Evolutionary conservation across 441 rosid genomes (phyloP).

Genomic region (Aleurites moluccanus): DNA sequence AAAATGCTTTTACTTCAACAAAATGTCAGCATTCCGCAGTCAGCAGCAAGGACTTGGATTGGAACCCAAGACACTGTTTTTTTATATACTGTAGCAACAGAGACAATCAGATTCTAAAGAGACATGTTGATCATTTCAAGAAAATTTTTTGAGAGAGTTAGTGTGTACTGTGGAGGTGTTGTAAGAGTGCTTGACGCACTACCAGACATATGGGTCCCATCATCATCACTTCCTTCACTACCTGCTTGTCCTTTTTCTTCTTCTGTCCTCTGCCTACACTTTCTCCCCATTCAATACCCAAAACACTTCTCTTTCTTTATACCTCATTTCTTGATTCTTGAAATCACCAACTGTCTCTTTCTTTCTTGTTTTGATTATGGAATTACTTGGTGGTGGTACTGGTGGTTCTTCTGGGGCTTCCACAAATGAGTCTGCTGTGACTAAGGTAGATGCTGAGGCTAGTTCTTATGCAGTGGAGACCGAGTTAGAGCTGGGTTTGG

Average conservation of each 20-base stretch:
- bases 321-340: constrained; percentile 18
- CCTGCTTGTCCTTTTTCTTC: constrained; percentile 23
- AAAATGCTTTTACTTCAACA: neutral
- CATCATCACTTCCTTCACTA: constrained; percentile 61
- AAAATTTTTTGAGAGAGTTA: too few species aligned
- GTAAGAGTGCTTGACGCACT: constrained; percentile 72
- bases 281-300: constrained; percentile 23
- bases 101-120: constrained; percentile 33
- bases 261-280: neutral
- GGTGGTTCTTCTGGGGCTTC: constrained; percentile 36
- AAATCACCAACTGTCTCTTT: constrained; percentile 10
- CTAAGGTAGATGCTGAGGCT: constrained; percentile 48
- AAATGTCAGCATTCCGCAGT: neutral
- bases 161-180: constrained; percentile 24
- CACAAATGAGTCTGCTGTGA: constrained; percentile 36
- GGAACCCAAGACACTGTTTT: too few species aligned
- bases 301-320: constrained; percentile 15
- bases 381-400: constrained; percentile 31
- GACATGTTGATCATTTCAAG: constrained; percentile 47
- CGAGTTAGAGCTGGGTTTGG: constrained; percentile 71
- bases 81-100: neutral
- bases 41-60: neutral
- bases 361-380: constrained; percentile 35
- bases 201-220: constrained; percentile 77
- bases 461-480: constrained; percentile 44